phyloP scores from a whole-genome alignment of 305 asterid species.

The Fraxinus latifolia region DNA sequence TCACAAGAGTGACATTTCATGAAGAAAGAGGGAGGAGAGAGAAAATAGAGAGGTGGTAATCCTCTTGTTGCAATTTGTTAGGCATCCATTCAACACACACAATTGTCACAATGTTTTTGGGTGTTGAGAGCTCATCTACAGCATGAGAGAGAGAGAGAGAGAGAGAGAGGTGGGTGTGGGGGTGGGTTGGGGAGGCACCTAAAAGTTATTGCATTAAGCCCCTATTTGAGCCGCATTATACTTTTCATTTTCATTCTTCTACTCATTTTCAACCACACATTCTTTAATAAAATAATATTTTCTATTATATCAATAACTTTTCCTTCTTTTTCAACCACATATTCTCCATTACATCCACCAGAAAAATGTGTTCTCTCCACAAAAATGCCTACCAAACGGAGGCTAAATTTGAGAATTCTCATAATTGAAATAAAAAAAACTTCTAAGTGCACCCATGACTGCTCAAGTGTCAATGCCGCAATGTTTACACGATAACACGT shows the following conservation, averaged over 20 bases:
- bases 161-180: not conserved
- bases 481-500: no score
- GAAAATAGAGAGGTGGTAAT: constrained; percentile 24
- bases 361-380: no score
- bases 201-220: not conserved
- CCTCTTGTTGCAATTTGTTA: constrained; percentile 41
- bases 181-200: not conserved
- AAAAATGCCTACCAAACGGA: no score
- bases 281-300: no score
- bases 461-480: not conserved
- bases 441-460: not conserved
- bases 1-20: constrained; percentile 23
- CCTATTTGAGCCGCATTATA: no score
- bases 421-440: not conserved
- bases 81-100: constrained; percentile 41
- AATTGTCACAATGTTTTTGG: constrained; percentile 30
- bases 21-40: not conserved
- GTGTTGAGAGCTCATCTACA: constrained; percentile 52
- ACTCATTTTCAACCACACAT: no score
- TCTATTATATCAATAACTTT: no score
- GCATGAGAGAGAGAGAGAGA: constrained; percentile 36
- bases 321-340: no score
- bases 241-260: no score
- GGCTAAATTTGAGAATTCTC: not conserved
- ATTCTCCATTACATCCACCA: no score